Conservation (phyloP, 148 eudicot genomes). For the Rhododendron kiyosumense region DNA sequence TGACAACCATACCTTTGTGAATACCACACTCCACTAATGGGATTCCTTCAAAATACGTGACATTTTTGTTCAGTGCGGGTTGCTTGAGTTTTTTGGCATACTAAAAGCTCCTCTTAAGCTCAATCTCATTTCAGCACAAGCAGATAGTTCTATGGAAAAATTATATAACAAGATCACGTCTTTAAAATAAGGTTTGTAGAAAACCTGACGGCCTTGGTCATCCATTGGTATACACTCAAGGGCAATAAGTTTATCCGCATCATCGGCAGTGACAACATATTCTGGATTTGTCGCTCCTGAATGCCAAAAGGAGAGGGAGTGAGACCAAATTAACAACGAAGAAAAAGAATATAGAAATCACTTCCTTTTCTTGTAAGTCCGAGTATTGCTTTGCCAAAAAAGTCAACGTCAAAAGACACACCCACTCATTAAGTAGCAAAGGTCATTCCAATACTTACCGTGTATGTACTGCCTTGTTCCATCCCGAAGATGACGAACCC, state of each 20-base stretch:
- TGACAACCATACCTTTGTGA: background rate
- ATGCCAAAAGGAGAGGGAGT: background rate
- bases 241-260: constrained; percentile 86
- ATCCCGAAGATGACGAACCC: constrained; percentile 98
- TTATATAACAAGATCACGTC: background rate
- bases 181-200: background rate
- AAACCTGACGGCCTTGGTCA: constrained; percentile 88
- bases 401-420: background rate
- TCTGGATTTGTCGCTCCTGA: constrained; percentile 98
- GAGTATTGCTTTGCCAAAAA: background rate
- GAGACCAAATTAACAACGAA: background rate
- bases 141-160: background rate
- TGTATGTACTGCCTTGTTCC: constrained; percentile 91
- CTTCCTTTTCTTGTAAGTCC: background rate
- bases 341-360: constrained; percentile 8
- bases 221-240: constrained; percentile 99
- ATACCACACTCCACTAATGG: background rate
- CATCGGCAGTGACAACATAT: constrained; percentile 95
- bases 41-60: background rate
- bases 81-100: background rate
- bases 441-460: constrained; percentile 36
- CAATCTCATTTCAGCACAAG: background rate
- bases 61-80: background rate
- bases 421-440: background rate
- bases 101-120: background rate